These are phyloP conservation scores for Macadamia integrifolia DNA, from an alignment of 164 flowering plant species.

Conservation along the genomic window DNA sequence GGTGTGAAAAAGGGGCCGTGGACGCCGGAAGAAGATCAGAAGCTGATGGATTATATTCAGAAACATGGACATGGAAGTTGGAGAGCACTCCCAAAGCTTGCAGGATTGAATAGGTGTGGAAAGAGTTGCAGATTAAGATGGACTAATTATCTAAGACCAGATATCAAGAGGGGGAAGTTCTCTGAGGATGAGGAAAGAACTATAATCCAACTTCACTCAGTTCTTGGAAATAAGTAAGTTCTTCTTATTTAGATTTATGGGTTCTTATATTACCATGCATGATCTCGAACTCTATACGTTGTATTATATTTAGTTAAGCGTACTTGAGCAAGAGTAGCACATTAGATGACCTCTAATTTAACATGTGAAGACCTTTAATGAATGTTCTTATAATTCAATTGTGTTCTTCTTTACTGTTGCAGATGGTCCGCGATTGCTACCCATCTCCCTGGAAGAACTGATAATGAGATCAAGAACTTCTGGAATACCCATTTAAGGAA, in stretches of 20 bases:
- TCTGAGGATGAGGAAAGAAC: constrained; percentile 46
- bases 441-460: constrained; percentile 68
- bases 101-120: constrained; percentile 67
- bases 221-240: constrained; percentile 64
- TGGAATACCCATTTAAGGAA: constrained; percentile 74
- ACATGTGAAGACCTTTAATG: too few relatives aligned
- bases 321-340: neutral
- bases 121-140: constrained; percentile 64
- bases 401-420: neutral
- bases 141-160: constrained; percentile 54
- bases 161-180: constrained; percentile 59
- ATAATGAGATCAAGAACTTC: constrained; percentile 65
- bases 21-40: constrained; percentile 52
- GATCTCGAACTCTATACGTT: too few relatives aligned
- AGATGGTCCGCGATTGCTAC: constrained; percentile 78
- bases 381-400: neutral
- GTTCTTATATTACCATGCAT: neutral
- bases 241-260: neutral
- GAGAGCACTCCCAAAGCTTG: constrained; percentile 50
- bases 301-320: neutral
- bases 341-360: too few relatives aligned
- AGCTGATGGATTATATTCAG: constrained; percentile 35
- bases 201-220: constrained; percentile 56
- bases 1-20: constrained; percentile 61
- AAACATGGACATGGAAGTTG: constrained; percentile 53